Evolutionary conservation across 352 stramenopile species (phyloP).

Genomic region (Phytophthora foliorum): DNA sequence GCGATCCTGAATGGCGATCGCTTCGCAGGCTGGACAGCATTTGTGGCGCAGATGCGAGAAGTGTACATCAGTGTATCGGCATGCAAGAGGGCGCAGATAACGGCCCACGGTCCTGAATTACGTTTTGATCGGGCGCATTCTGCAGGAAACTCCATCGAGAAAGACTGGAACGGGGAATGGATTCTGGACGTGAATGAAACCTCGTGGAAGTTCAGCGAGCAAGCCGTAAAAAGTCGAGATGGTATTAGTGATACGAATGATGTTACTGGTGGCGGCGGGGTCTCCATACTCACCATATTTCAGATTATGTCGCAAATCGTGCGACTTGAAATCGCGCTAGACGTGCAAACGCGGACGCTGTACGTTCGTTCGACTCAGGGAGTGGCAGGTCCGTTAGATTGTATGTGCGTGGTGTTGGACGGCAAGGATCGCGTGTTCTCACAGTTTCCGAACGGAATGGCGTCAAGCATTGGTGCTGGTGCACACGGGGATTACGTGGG

Average conservation of each 20-base stretch:
- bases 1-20: constrained; percentile 53
- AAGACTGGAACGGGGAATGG: constrained; percentile 62
- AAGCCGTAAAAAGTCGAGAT: constrained; percentile 1
- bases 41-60: constrained; percentile 67
- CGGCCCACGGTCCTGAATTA: background rate
- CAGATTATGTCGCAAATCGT: constrained; percentile 51
- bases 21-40: constrained; percentile 58
- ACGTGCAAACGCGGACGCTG: constrained; percentile 40
- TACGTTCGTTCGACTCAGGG: constrained; percentile 39
- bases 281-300: constrained; percentile 52
- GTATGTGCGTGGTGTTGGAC: constrained; percentile 58
- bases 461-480: constrained; percentile 28
- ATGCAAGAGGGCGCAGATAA: background rate
- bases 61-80: constrained; percentile 45
- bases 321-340: constrained; percentile 46
- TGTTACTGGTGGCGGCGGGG: too few species aligned
- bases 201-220: constrained; percentile 40
- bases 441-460: constrained; percentile 54
- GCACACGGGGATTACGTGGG: constrained; percentile 61
- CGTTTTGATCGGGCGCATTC: constrained; percentile 16
- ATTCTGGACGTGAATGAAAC: constrained; percentile 56
- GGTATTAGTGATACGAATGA: constrained; percentile 1
- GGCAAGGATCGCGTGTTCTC: constrained; percentile 63
- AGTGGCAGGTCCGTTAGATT: constrained; percentile 30
- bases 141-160: constrained; percentile 42